Percentiles rank a stretch among this genome's conserved stretches.
Conservation (phyloP, 1,139 yeast genomes). For the Sugiyamaella japonica region DNA sequence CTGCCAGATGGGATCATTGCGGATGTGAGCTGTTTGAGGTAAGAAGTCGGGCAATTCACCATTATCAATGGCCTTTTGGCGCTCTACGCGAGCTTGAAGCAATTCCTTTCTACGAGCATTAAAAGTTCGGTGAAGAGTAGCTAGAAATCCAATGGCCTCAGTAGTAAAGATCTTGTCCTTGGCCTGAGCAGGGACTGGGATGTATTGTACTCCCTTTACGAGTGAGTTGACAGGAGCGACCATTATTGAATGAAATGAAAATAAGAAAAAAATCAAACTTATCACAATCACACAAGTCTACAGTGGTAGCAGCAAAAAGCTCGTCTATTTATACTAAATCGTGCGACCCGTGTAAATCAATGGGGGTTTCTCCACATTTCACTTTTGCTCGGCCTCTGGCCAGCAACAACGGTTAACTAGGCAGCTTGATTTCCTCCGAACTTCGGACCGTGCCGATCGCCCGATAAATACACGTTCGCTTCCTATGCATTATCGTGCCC, state of each 20-base stretch:
- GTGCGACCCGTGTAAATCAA: not conserved
- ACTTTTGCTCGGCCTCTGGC: not conserved
- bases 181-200: slow-evolving; percentile 30
- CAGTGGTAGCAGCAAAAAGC: not conserved
- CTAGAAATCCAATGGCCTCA: slow-evolving; percentile 71
- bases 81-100: slow-evolving; percentile 58
- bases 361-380: not conserved
- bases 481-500: not conserved
- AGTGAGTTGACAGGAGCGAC: slow-evolving; percentile 37
- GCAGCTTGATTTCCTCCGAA: not conserved
- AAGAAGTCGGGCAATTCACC: slow-evolving; percentile 73
- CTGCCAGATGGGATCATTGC: slow-evolving; percentile 76
- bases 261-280: not conserved
- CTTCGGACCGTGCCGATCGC: not conserved
- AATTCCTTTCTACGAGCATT: slow-evolving; percentile 59
- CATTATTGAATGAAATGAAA: slow-evolving; percentile 32
- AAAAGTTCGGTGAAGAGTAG: slow-evolving; percentile 72
- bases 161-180: slow-evolving; percentile 51
- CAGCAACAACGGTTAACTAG: not conserved
- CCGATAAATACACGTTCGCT: not conserved
- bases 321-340: not conserved
- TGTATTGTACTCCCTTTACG: slow-evolving; percentile 36
- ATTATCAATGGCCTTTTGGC: slow-evolving; percentile 61
- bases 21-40: slow-evolving; percentile 67
- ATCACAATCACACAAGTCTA: not conserved